Evolutionary conservation across 306 rosid genomes (phyloP).

Genomic region (Inga oerstediana): DNA sequence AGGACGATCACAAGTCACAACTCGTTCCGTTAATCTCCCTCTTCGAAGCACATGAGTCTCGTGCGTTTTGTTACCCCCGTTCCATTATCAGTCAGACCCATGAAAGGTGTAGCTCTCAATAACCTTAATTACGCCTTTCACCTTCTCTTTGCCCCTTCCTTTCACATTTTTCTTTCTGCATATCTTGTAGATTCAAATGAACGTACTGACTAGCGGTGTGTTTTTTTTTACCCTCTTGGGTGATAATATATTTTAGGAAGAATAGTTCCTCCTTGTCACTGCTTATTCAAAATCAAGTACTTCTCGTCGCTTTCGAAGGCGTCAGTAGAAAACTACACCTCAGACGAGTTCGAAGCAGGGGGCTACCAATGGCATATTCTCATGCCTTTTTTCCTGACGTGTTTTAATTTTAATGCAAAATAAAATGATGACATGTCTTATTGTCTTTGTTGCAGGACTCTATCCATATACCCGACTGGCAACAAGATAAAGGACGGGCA

Average conservation of each 20-base stretch:
- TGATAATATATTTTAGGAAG: slow-evolving; percentile 34
- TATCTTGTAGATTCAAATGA: not conserved
- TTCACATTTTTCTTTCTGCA: not conserved
- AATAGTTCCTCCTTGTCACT: slow-evolving; percentile 49
- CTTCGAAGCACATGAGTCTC: no score
- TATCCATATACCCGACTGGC: slow-evolving; percentile 15
- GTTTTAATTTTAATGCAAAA: not conserved
- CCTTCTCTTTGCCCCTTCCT: not conserved
- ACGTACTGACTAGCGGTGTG: not conserved
- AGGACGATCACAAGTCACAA: no score
- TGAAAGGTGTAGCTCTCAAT: no score
- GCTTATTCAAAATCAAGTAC: slow-evolving; percentile 36
- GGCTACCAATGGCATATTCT: slow-evolving; percentile 41
- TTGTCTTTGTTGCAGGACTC: not conserved
- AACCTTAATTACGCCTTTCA: not conserved
- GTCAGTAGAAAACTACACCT: slow-evolving; percentile 30
- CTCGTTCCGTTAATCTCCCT: no score
- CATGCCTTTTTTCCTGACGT: not conserved
- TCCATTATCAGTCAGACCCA: no score
- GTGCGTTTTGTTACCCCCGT: no score
- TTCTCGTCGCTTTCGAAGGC: slow-evolving; percentile 45
- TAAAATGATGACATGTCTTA: not conserved
- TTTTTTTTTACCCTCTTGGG: no score
- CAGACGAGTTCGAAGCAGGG: slow-evolving; percentile 45
- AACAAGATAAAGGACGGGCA: slow-evolving; percentile 32